These are phyloP conservation scores for Diplodia scrobiculata DNA, from an alignment of 2,329 filamentous ascomycete species.

Conservation along the genomic window DNA sequence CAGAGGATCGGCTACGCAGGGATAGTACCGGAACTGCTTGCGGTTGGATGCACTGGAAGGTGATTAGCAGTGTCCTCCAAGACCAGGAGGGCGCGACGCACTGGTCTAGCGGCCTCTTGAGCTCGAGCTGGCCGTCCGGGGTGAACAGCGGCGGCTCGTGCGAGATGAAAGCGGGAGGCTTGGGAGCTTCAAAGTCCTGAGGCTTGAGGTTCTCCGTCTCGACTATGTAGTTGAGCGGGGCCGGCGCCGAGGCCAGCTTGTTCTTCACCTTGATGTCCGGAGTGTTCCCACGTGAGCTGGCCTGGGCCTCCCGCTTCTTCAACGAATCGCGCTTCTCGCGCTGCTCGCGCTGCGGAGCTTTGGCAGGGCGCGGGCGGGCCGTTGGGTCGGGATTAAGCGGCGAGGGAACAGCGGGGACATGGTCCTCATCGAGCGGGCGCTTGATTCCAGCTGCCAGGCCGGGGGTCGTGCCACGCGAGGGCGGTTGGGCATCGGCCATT, in stretches of 20 bases:
- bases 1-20: conserved; percentile 83
- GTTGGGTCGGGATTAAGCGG: conserved; percentile 65
- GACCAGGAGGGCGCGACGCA: conserved; percentile 26
- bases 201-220: conserved; percentile 42
- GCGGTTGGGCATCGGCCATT: conserved; percentile 43
- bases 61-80: background rate
- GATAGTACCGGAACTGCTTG: conserved; percentile 79
- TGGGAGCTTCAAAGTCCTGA: conserved; percentile 54
- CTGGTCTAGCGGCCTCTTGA: conserved; percentile 55
- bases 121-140: conserved; percentile 47
- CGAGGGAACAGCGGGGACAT: conserved; percentile 68
- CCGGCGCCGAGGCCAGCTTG: conserved; percentile 43
- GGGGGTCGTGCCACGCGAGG: conserved; percentile 44
- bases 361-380: conserved; percentile 47
- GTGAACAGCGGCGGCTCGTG: conserved; percentile 52
- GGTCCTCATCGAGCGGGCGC: conserved; percentile 27
- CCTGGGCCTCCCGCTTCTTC: conserved; percentile 56
- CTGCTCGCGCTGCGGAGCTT: conserved; percentile 45
- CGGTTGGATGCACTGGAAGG: conserved; percentile 60
- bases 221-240: conserved; percentile 56
- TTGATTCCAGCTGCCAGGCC: conserved; percentile 31
- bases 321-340: conserved; percentile 57
- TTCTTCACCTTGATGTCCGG: conserved; percentile 47
- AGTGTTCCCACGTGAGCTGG: conserved; percentile 43
- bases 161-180: conserved; percentile 50